Evolutionary conservation across 495 filamentous ascomycete species (phyloP).

Genomic region (Parmelia sp.): DNA sequence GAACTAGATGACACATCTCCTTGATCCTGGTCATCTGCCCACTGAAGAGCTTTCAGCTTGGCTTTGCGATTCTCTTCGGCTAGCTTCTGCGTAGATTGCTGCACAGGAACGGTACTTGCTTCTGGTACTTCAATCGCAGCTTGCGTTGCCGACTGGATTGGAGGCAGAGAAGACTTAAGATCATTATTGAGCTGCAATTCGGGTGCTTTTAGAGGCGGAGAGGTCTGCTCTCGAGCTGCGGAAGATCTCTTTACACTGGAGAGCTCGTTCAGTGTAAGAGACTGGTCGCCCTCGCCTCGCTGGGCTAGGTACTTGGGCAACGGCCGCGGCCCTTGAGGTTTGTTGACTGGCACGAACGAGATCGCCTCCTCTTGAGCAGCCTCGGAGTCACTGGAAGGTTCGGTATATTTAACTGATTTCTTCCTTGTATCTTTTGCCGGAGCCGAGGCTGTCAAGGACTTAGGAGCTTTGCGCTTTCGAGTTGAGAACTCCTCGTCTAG

Average conservation of each 20-base stretch:
- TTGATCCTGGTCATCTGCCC: conserved; percentile 15
- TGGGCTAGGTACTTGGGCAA: conserved; percentile 25
- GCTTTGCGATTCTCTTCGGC: conserved; percentile 28
- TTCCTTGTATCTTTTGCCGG: conserved; percentile 7
- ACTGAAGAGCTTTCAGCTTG: conserved; percentile 28
- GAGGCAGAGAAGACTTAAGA: not conserved
- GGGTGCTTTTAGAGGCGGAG: not conserved
- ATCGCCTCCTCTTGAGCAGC: conserved; percentile 8
- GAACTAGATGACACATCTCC: conserved; percentile 7
- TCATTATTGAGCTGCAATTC: not conserved
- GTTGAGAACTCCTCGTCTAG: conserved; percentile 24
- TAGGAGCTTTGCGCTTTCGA: conserved; percentile 16
- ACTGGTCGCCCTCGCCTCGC: conserved; percentile 13
- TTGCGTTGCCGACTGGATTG: not conserved
- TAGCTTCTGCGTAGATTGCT: conserved; percentile 9
- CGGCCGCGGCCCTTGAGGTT: conserved; percentile 47
- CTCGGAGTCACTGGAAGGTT: conserved; percentile 25
- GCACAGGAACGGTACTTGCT: not conserved
- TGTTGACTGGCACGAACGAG: conserved; percentile 24
- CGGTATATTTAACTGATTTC: conserved; percentile 15
- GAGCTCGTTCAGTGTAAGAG: conserved; percentile 4
- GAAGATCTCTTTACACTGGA: not conserved
- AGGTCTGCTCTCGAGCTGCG: not conserved
- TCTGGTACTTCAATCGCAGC: not conserved
- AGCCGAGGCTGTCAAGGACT: not conserved